A percentile compares a stretch with the other conserved stretches of the same genome.
These are phyloP conservation scores for Cyberlindnera mississippiensis DNA, from an alignment of 805 yeast genomes.

Conservation along the genomic window DNA sequence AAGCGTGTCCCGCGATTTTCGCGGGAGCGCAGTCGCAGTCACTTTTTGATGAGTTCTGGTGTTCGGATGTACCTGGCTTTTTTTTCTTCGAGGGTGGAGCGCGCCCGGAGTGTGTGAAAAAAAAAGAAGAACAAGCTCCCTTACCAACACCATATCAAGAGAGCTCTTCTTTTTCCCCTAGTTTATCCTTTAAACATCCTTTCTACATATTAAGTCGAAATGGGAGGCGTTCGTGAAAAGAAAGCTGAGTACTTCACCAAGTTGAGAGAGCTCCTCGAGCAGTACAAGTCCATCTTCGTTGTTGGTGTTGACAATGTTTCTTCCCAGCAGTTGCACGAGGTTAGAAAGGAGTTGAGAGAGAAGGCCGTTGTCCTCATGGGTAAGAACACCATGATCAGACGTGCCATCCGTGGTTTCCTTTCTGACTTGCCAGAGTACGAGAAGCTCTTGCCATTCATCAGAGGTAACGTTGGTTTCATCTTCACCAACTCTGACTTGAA, in stretches of 20 bases:
- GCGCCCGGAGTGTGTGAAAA: slow-evolving; percentile 1
- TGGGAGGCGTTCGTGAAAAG: slow-evolving; percentile 99
- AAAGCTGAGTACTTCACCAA: slow-evolving; percentile 92
- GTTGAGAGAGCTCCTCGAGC: slow-evolving; percentile 92
- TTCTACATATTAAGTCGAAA: slow-evolving; percentile 82
- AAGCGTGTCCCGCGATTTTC: no score
- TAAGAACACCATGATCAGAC: slow-evolving; percentile 99
- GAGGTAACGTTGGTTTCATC: slow-evolving; percentile 99
- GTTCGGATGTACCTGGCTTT: neutral
- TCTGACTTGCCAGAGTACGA: slow-evolving; percentile 94
- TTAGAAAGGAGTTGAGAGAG: slow-evolving; percentile 95
- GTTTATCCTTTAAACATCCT: slow-evolving; percentile 81
- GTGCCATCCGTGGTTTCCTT: slow-evolving; percentile 97
- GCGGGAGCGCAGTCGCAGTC: neutral
- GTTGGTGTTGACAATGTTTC: slow-evolving; percentile 99
- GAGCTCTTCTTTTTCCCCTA: neutral
- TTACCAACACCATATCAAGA: neutral
- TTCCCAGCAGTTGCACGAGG: slow-evolving; percentile 99
- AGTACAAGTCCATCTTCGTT: slow-evolving; percentile 96
- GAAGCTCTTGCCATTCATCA: slow-evolving; percentile 90
- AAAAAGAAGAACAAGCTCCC: slow-evolving; percentile 4
- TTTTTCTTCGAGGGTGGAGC: neutral
- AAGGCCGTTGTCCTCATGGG: slow-evolving; percentile 97
- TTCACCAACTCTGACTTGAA: slow-evolving; percentile 97
- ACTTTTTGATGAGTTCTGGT: neutral